Percentiles rank a stretch among this genome's conserved stretches.
phyloP scores from a whole-genome alignment of 208 protist species.

The Herpetomonas tarakana region DNA sequence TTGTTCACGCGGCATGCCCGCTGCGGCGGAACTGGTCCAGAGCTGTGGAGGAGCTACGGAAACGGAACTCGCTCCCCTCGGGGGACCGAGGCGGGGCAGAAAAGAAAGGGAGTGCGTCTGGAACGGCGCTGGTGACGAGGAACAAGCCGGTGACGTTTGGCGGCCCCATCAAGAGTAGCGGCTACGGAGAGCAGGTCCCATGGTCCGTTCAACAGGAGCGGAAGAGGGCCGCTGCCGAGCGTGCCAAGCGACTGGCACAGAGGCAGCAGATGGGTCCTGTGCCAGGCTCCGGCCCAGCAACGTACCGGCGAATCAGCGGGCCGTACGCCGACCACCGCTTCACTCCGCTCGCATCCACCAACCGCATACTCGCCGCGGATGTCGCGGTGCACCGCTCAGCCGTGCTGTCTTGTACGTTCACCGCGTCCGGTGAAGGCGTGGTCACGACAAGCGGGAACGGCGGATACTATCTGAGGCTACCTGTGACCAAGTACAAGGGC shows the following conservation, averaged over 20 bases:
- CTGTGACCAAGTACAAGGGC: constrained; percentile 40
- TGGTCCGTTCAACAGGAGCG: constrained; percentile 31
- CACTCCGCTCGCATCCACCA: constrained; percentile 18
- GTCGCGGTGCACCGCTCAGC: constrained; percentile 23
- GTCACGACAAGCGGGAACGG: constrained; percentile 45
- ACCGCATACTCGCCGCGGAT: constrained; percentile 23
- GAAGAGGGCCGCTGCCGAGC: neutral
- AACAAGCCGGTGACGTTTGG: constrained; percentile 42
- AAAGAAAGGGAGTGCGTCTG: neutral
- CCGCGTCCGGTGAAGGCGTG: constrained; percentile 37
- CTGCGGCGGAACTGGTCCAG: constrained; percentile 39
- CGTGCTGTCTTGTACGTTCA: constrained; percentile 31
- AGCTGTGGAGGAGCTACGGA: neutral
- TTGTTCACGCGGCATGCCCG: constrained; percentile 62
- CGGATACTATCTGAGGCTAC: constrained; percentile 25
- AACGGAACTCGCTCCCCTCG: neutral
- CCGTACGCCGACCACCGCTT: constrained; percentile 27
- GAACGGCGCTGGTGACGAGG: constrained; percentile 4
- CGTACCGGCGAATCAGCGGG: constrained; percentile 7
- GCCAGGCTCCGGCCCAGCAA: neutral
- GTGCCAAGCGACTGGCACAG: constrained; percentile 1
- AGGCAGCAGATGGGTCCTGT: constrained; percentile 7
- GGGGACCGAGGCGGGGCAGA: neutral
- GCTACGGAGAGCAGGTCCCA: constrained; percentile 24
- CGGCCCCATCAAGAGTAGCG: constrained; percentile 35